Conservation (phyloP, 768 basidiomycete genomes). For the Candolleomyces efflorescens region DNA sequence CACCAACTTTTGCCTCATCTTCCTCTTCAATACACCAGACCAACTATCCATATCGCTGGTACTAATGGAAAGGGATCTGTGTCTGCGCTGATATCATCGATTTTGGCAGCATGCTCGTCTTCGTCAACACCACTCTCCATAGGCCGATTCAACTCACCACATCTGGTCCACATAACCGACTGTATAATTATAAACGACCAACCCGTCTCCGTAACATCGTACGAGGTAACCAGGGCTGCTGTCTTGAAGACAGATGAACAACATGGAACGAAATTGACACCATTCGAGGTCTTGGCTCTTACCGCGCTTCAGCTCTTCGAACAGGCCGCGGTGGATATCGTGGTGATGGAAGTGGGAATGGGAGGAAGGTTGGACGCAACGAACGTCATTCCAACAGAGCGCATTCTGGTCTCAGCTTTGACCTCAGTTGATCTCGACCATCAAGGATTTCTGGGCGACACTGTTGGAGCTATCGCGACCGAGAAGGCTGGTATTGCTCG, state of each 20-base stretch:
- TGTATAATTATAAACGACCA: slow-evolving; percentile 64
- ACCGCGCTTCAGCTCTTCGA: slow-evolving; percentile 80
- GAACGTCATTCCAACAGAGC: slow-evolving; percentile 72
- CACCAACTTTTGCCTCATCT: no score
- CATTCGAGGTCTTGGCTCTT: slow-evolving; percentile 84
- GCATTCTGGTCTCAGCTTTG: slow-evolving; percentile 73
- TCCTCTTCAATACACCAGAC: no score
- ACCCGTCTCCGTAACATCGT: slow-evolving; percentile 46
- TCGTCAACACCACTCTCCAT: slow-evolving; percentile 53
- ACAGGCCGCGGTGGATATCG: slow-evolving; percentile 63
- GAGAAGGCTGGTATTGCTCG: slow-evolving; percentile 86
- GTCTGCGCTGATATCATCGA: slow-evolving; percentile 75
- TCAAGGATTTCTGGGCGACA: slow-evolving; percentile 81
- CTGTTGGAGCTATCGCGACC: slow-evolving; percentile 65
- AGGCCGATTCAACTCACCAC: slow-evolving; percentile 91
- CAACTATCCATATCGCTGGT: no score
- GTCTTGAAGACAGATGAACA: slow-evolving; percentile 48
- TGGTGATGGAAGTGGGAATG: slow-evolving; percentile 92
- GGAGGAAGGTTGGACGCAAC: slow-evolving; percentile 93
- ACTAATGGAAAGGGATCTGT: slow-evolving; percentile 97
- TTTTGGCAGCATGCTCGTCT: slow-evolving; percentile 21
- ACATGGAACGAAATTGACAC: slow-evolving; percentile 47
- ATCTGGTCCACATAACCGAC: slow-evolving; percentile 76
- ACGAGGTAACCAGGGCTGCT: slow-evolving; percentile 36
- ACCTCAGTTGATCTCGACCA: slow-evolving; percentile 92